Conservation (phyloP, 371 early-diverging fungal genomes). For the Mortierella sp. region DNA sequence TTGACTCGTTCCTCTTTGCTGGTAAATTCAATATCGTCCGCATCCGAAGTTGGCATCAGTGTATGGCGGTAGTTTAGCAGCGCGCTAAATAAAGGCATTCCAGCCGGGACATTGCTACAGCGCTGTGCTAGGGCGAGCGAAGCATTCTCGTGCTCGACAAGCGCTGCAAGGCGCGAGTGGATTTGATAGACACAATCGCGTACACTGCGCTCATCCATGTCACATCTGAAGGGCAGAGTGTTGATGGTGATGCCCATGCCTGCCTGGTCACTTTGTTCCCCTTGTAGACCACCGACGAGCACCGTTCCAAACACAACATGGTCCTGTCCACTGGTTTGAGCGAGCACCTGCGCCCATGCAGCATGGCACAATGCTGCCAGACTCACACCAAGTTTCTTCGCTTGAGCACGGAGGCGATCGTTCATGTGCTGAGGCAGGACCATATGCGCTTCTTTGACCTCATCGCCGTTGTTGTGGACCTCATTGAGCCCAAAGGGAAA, state of each 20-base stretch:
- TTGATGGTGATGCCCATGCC: slow-evolving; percentile 18
- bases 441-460: neutral
- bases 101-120: slow-evolving; percentile 19
- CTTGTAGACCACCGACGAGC: slow-evolving; percentile 19
- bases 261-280: neutral
- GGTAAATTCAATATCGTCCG: neutral
- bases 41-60: neutral
- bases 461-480: slow-evolving; percentile 4
- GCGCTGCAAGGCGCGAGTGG: slow-evolving; percentile 7
- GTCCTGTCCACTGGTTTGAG: slow-evolving; percentile 2
- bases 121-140: slow-evolving; percentile 36
- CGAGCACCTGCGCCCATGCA: slow-evolving; percentile 15
- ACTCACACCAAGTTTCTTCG: slow-evolving; percentile 14
- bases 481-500: slow-evolving; percentile 15
- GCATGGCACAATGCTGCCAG: slow-evolving; percentile 11
- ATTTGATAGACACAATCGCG: slow-evolving; percentile 5
- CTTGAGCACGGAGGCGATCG: slow-evolving; percentile 12
- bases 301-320: slow-evolving; percentile 19
- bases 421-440: slow-evolving; percentile 16
- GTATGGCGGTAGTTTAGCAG: slow-evolving; percentile 36
- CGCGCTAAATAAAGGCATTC: slow-evolving; percentile 21
- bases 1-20: too few relatives aligned
- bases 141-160: slow-evolving; percentile 8
- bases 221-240: slow-evolving; percentile 14
- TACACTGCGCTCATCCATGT: slow-evolving; percentile 10